Evolutionary conservation across 495 filamentous ascomycete genomes (phyloP).

Genomic region (Parathielavia appendiculata): DNA sequence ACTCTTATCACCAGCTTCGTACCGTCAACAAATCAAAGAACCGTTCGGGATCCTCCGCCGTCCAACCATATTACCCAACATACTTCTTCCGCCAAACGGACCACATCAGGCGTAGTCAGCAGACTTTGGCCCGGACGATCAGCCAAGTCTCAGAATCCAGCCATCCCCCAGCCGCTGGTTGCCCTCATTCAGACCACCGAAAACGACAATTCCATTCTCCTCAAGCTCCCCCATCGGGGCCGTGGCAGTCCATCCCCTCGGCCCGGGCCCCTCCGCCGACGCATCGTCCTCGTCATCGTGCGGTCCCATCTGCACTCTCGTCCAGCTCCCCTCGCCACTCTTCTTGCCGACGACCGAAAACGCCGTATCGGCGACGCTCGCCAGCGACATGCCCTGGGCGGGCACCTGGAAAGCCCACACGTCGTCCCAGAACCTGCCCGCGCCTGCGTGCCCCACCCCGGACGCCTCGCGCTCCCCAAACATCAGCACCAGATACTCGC

Average conservation of each 20-base stretch:
- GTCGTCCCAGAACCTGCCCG: constrained; percentile 64
- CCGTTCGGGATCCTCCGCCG: neutral
- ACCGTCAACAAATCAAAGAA: constrained; percentile 2
- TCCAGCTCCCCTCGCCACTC: constrained; percentile 51
- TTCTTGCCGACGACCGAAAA: constrained; percentile 49
- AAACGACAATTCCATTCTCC: constrained; percentile 47
- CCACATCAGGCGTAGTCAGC: neutral
- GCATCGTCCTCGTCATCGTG: constrained; percentile 43
- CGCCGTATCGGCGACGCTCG: constrained; percentile 49
- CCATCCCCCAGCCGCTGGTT: constrained; percentile 47
- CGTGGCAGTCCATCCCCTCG: constrained; percentile 47
- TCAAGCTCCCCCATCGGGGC: constrained; percentile 46
- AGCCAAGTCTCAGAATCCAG: constrained; percentile 50
- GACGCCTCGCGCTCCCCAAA: constrained; percentile 64
- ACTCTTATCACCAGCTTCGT: neutral
- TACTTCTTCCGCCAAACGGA: constrained; percentile 11
- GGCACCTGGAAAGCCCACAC: constrained; percentile 69
- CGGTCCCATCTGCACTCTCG: constrained; percentile 36
- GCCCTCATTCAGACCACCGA: constrained; percentile 45
- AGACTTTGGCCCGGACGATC: constrained; percentile 1
- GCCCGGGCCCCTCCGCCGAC: constrained; percentile 37
- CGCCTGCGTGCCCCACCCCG: constrained; percentile 56
- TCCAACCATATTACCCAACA: constrained; percentile 9
- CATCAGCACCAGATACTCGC: constrained; percentile 57
- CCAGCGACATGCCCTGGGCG: constrained; percentile 45